Evolutionary conservation across 805 yeast genomes (phyloP), one percentile per base, ranked within the genome.

Genomic region (Candida cerambycidarum): DNA sequence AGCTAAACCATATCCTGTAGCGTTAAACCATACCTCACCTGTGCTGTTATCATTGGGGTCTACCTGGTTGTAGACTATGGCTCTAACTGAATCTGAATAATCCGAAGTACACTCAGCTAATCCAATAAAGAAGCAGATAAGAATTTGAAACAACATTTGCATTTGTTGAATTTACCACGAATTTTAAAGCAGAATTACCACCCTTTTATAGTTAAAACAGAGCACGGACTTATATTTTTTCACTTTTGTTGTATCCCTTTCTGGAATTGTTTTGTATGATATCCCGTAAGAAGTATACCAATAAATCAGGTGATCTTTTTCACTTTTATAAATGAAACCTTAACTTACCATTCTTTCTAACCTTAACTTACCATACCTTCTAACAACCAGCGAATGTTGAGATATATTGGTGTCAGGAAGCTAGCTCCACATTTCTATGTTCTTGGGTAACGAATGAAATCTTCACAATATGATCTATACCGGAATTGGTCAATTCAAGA

Each of bases 21-120:
- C 24, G 19, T 34, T 34, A 24, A 34, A 23, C 18, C 30, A 34
- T 12, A 23, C 38, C 3, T 34, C 38, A 34, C 38, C 38, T 24
- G 4, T 6, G 13, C 38, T 34, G 11, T 16, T 14, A 34, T 34
- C 38, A 25, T 34, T 24, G 6, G 38, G 38, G 30, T 34, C 38
- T 6, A 34, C 12, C 19, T 34, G 19, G 15, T 34, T 34, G 19
- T 24, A 16, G 38, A 34, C 30, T 4, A 34, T 34, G 3, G 29
- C 18, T 16, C 24, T 34, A 6, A 34, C 11, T 15, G 38, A 21
- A 14, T 34, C 19, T 9, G 29, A 11, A 25, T 34, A 34, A 15
- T 25, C 24, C 30, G 24, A 34, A 11, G 38, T 34, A 34, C 38
- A 34, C n/a, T 12, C 13, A 23, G 14, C 30, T 4, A 23, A 23